Base-by-base conservation (phyloP, 371 early-diverging fungal species). In the Sporodiniella umbellata region DNA sequence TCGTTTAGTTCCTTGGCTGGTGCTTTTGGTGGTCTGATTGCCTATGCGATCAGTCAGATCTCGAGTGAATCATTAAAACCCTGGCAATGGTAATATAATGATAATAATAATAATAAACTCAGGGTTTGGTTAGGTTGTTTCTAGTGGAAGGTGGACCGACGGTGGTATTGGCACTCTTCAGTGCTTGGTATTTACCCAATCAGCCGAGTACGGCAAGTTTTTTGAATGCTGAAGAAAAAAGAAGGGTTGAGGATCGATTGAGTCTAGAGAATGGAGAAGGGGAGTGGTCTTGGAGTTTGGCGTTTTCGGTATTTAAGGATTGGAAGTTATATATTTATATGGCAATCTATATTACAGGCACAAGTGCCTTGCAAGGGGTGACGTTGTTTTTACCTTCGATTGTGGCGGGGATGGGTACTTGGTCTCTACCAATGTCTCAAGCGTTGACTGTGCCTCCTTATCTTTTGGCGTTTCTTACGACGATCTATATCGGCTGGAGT, bases 161-260 rank as follows among this genome's bases (percentile, higher is more conserved):
- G 11, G 53, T 78, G 4, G 6, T 80, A 0, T 31, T 78, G 15
- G 66, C 76, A 1, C 17, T 42, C 7, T 58, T 77, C 3, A 62
- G 68, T 15, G 64, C 57, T 24, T 76, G 58, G 59, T 55, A 66
- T 7, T 56, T 89, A 14, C 84, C 89, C 1, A 68, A 81, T 38
- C 68, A 54, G 3, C 86, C 87, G 0, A 75, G 75, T 19, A 76
- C 68, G 0, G 75, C 83, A 0, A 55, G 39, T n/a, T 86, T 78
- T 55, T 56, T 88, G 31, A 80, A 72, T 5, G 46, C 63, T 0
- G 67, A 73, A 54, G 87, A 88, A 53, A 56, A 70, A n/a, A 62
- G 56, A 4, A 48, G 78, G 19, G 78, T 75, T 0, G 58, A 62
- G 1, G 25, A 54, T 22, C 66, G 86, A 25, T 60, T 86, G n/a